phyloP scores from a whole-genome alignment of 768 basidiomycete species.

The Nidularia sp. region DNA sequence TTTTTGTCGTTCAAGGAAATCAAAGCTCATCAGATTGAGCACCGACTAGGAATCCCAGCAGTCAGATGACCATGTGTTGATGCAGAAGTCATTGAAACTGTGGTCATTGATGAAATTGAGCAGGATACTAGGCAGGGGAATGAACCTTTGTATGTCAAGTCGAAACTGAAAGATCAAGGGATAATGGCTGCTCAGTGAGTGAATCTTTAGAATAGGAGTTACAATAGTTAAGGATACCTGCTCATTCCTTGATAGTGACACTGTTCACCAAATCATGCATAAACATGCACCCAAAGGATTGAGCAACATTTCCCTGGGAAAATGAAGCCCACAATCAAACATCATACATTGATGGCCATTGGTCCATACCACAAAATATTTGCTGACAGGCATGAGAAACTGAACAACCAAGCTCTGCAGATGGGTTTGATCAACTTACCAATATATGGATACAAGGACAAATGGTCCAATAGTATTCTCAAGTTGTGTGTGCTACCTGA shows the following conservation, averaged over 20 bases:
- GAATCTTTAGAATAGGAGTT: neutral
- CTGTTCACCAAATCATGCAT: constrained; percentile 5
- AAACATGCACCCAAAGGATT: constrained; percentile 8
- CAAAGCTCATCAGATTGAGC: neutral
- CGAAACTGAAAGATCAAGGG: constrained; percentile 1
- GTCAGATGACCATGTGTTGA: neutral
- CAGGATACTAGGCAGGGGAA: constrained; percentile 10
- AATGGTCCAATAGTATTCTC: constrained; percentile 15
- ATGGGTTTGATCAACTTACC: constrained; percentile 23
- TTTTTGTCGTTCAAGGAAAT: neutral
- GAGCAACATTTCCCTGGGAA: constrained; percentile 10
- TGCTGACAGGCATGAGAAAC: constrained; percentile 25
- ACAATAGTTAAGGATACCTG: neutral
- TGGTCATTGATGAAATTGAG: constrained; percentile 9
- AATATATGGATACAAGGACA: constrained; percentile 23
- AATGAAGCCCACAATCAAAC: constrained; percentile 3
- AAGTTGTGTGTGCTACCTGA: constrained; percentile 18
- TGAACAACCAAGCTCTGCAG: constrained; percentile 14
- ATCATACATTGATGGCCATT: constrained; percentile 4
- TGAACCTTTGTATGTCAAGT: constrained; percentile 9
- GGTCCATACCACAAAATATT: constrained; percentile 16
- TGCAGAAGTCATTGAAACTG: neutral
- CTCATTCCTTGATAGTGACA: constrained; percentile 1
- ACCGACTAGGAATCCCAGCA: constrained; percentile 1
- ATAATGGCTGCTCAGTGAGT: constrained; percentile 6